A percentile compares a stretch with the other conserved stretches of the same genome.
Conservation (phyloP, 371 early-diverging fungal species). For the Polyrhizophydium stewartii region DNA sequence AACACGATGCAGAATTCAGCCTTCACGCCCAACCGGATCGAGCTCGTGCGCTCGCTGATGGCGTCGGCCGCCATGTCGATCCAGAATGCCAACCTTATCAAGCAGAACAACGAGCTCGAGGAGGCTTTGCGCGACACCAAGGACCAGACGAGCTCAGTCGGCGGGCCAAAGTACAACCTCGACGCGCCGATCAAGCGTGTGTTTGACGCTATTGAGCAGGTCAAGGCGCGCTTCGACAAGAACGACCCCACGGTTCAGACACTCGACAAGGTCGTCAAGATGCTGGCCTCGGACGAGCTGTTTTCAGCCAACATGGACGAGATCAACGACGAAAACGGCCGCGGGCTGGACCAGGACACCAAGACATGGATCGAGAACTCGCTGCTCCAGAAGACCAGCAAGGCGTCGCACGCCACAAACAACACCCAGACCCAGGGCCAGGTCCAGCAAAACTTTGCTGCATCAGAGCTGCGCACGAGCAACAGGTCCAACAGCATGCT, state of each 20-base stretch:
- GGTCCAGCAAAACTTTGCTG: no score
- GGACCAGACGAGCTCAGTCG: slow-evolving; percentile 1
- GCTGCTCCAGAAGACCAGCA: slow-evolving; percentile 23
- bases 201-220: slow-evolving; percentile 31
- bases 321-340: slow-evolving; percentile 40
- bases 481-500: no score
- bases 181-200: slow-evolving; percentile 45
- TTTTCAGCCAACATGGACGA: slow-evolving; percentile 45
- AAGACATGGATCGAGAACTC: slow-evolving; percentile 45
- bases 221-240: slow-evolving; percentile 28
- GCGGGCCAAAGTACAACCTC: slow-evolving; percentile 37
- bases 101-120: slow-evolving; percentile 35
- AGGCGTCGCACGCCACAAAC: no score
- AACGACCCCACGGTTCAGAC: slow-evolving; percentile 27
- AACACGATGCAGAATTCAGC: slow-evolving; percentile 32
- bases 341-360: slow-evolving; percentile 44
- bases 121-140: slow-evolving; percentile 23
- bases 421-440: no score
- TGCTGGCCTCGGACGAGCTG: slow-evolving; percentile 40
- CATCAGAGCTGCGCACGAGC: no score
- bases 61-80: slow-evolving; percentile 40
- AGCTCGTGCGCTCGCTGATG: slow-evolving; percentile 39
- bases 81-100: slow-evolving; percentile 36
- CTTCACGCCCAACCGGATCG: slow-evolving; percentile 31
- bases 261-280: slow-evolving; percentile 37